Conservation (phyloP, 768 basidiomycete species). For the Chiua virens region DNA sequence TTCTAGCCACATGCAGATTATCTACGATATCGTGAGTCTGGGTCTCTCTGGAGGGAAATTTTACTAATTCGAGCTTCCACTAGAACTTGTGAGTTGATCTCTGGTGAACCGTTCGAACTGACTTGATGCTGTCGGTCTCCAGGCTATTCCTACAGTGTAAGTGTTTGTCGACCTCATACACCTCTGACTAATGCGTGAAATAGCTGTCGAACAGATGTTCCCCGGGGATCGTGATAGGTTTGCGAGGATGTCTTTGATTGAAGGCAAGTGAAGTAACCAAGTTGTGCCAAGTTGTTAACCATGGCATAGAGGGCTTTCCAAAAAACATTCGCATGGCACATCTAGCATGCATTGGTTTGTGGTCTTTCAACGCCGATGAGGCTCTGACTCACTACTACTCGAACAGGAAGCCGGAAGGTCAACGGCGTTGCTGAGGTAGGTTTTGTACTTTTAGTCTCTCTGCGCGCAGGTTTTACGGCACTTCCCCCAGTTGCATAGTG, state of each 20-base stretch:
- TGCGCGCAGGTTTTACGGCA: background rate
- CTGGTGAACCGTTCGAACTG: background rate
- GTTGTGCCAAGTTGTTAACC: background rate
- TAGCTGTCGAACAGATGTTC: constrained; percentile 86
- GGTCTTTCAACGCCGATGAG: background rate
- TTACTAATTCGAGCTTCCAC: constrained; percentile 14
- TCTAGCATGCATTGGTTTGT: constrained; percentile 77
- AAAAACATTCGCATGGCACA: constrained; percentile 90
- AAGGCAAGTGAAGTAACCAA: constrained; percentile 49
- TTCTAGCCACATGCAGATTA: constrained; percentile 81
- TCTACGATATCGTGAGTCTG: constrained; percentile 77
- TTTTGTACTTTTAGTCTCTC: background rate
- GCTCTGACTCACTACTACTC: background rate
- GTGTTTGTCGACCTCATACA: constrained; percentile 6
- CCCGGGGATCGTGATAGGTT: constrained; percentile 83
- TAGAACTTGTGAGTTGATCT: constrained; percentile 38
- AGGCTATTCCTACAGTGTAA: constrained; percentile 67
- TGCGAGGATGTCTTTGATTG: constrained; percentile 87
- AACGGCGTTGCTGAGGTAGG: constrained; percentile 93
- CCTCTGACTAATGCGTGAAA: background rate
- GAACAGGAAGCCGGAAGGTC: constrained; percentile 71
- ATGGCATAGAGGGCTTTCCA: constrained; percentile 68
- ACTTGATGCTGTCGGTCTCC: background rate
- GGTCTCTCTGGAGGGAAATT: background rate
- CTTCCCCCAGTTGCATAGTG: constrained; percentile 68